A percentile compares a stretch with the other conserved stretches of the same genome.
phyloP scores from a whole-genome alignment of 176 grass and related monocot genomes.

The Juncus inflexus region DNA sequence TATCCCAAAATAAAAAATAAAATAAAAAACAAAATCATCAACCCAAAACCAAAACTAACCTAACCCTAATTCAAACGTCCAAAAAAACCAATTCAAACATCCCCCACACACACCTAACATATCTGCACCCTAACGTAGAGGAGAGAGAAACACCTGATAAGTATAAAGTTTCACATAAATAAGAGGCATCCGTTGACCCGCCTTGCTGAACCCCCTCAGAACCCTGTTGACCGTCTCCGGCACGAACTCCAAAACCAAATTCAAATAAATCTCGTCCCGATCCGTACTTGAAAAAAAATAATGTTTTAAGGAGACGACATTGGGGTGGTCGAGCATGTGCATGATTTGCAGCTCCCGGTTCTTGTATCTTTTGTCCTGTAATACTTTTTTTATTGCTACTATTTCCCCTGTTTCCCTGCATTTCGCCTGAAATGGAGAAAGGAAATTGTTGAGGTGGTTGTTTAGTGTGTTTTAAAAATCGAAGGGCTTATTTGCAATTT shows the following conservation, averaged over 20 bases:
- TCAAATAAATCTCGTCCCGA: constrained; percentile 85
- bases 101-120: too few relatives aligned
- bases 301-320: constrained; percentile 84
- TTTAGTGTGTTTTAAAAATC: too few relatives aligned
- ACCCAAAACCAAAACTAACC: too few relatives aligned
- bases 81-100: too few relatives aligned
- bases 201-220: constrained; percentile 72
- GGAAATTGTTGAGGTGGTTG: neutral
- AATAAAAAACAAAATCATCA: neutral
- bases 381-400: constrained; percentile 93
- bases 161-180: constrained; percentile 89
- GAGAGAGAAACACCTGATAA: constrained; percentile 59
- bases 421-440: constrained; percentile 64
- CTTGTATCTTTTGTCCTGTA: constrained; percentile 98
- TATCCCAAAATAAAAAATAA: neutral
- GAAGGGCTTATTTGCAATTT: too few relatives aligned
- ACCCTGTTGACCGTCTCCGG: constrained; percentile 85
- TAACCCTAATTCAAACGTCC: too few relatives aligned
- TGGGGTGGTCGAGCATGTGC: constrained; percentile 99
- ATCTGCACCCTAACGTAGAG: too few relatives aligned
- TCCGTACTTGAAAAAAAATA: constrained; percentile 91
- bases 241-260: constrained; percentile 89
- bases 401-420: constrained; percentile 94
- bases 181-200: constrained; percentile 81
- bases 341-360: constrained; percentile 94